These are phyloP conservation scores for Acanthamoeba lenticulata DNA, from an alignment of 208 protist genomes.

Conservation along the genomic window DNA sequence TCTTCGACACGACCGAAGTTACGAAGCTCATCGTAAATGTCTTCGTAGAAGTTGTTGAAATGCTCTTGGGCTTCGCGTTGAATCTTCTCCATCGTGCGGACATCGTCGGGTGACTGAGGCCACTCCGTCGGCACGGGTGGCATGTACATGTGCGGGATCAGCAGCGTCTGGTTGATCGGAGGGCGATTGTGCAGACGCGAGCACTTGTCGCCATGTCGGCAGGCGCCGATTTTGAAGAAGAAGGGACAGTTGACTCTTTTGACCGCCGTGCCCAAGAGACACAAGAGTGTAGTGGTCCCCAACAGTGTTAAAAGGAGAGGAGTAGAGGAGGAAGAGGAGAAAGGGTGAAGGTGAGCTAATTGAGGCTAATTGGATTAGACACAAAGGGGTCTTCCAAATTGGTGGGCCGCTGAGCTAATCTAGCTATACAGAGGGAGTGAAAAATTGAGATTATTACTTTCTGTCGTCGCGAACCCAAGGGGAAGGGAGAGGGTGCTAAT, in stretches of 20 bases:
- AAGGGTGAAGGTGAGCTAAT: not conserved
- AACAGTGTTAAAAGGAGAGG: not conserved
- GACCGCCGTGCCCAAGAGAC: not conserved
- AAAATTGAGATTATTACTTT: slow-evolving; percentile 20
- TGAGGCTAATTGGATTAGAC: not conserved
- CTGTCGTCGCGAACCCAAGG: not conserved
- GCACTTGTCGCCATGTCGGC: slow-evolving; percentile 83
- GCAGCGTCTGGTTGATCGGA: slow-evolving; percentile 75
- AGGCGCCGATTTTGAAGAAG: slow-evolving; percentile 85
- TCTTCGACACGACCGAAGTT: slow-evolving; percentile 85
- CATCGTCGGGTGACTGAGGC: slow-evolving; percentile 14
- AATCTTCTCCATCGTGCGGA: not conserved
- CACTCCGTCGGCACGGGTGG: slow-evolving; percentile 5
- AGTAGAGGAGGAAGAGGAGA: not conserved
- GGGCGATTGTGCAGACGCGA: slow-evolving; percentile 78
- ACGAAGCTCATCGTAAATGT: slow-evolving; percentile 82
- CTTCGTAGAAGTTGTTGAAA: slow-evolving; percentile 87
- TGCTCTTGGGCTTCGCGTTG: slow-evolving; percentile 75
- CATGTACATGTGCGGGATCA: slow-evolving; percentile 77
- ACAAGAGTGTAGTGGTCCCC: not conserved
- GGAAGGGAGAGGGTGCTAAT: too few species aligned
- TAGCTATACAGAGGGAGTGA: not conserved
- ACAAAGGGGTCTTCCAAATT: not conserved
- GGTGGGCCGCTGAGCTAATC: not conserved
- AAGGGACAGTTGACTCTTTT: slow-evolving; percentile 77